Evolutionary conservation across 2,329 filamentous ascomycete genomes (phyloP).

Genomic region (Alternaria sp.): DNA sequence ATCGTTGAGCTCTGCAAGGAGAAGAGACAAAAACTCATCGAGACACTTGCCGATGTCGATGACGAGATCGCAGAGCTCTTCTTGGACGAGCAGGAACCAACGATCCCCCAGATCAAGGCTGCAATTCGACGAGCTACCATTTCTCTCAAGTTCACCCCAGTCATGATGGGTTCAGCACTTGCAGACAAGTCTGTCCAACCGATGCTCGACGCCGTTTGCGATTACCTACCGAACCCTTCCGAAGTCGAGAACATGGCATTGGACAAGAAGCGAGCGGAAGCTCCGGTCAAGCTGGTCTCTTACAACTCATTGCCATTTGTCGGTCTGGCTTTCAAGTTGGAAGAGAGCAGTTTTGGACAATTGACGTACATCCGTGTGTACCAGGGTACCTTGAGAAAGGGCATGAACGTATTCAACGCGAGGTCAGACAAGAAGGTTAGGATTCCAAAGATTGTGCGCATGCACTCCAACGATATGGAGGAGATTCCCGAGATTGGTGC

Average conservation of each 20-base stretch:
- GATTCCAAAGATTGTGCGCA: constrained; percentile 95
- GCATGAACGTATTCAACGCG: constrained; percentile 90
- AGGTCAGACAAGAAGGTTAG: constrained; percentile 95
- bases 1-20: constrained; percentile 79
- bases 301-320: constrained; percentile 96
- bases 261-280: constrained; percentile 80
- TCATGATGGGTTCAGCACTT: constrained; percentile 94
- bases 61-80: constrained; percentile 97
- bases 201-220: constrained; percentile 95
- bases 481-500: constrained; percentile 91
- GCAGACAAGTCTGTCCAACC: constrained; percentile 95
- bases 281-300: constrained; percentile 84
- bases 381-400: constrained; percentile 89
- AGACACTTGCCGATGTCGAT: constrained; percentile 95
- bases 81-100: constrained; percentile 84
- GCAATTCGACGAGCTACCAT: constrained; percentile 94
- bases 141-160: constrained; percentile 85
- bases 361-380: constrained; percentile 98
- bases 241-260: constrained; percentile 90
- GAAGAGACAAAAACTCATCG: constrained; percentile 85
- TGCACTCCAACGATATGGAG: constrained; percentile 99
- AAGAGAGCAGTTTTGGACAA: constrained; percentile 98
- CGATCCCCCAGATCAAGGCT: constrained; percentile 82
- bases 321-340: constrained; percentile 96
- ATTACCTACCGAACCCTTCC: constrained; percentile 91